These are phyloP conservation scores for Apiotrichum veenhuisii DNA, from an alignment of 1,284 basidiomycete genomes.

Conservation along the genomic window DNA sequence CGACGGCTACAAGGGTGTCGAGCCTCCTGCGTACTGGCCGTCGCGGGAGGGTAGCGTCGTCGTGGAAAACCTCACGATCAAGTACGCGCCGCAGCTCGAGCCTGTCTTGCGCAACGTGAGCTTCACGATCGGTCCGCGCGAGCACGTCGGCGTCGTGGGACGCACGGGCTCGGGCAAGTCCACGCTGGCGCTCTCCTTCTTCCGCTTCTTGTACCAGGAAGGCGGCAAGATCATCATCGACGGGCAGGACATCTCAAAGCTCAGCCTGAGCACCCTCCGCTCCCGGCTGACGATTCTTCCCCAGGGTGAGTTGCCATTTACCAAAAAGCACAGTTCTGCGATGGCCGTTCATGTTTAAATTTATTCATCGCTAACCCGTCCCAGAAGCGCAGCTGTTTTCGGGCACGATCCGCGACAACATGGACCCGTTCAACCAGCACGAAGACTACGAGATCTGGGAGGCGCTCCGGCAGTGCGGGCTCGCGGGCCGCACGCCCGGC, in stretches of 20 bases:
- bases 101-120: constrained; percentile 53
- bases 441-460: constrained; percentile 55
- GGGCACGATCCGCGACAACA: constrained; percentile 51
- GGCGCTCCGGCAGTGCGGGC: constrained; percentile 52
- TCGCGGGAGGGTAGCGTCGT: constrained; percentile 48
- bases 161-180: constrained; percentile 51
- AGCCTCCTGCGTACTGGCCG: constrained; percentile 55
- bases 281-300: constrained; percentile 55
- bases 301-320: constrained; percentile 37
- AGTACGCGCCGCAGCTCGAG: constrained; percentile 53
- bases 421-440: constrained; percentile 53
- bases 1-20: constrained; percentile 40
- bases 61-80: constrained; percentile 50
- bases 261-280: constrained; percentile 53
- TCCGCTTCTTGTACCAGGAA: constrained; percentile 52
- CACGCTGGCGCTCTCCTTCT: constrained; percentile 52
- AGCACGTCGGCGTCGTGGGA: constrained; percentile 56
- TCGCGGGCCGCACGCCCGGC: constrained; percentile 44
- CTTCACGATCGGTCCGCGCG: constrained; percentile 52
- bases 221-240: constrained; percentile 51
- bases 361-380: neutral
- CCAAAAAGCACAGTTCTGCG: neutral
- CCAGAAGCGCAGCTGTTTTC: constrained; percentile 51
- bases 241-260: constrained; percentile 52
- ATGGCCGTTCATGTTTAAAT: neutral